These are phyloP conservation scores for Puccinia novopanici DNA, from an alignment of 1,284 basidiomycete species.

Conservation along the genomic window DNA sequence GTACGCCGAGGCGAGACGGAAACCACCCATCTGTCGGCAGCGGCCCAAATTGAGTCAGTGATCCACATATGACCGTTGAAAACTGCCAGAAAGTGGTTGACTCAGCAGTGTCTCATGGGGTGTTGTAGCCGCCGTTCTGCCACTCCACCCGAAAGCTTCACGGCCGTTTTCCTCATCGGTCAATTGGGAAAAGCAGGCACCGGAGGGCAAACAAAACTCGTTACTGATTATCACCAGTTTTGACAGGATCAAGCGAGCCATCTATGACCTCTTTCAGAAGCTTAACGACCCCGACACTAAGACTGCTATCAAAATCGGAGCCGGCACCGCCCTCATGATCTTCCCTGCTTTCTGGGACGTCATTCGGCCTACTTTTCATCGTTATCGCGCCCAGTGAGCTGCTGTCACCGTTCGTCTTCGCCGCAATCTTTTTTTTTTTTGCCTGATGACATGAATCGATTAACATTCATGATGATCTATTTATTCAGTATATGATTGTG, in stretches of 20 bases:
- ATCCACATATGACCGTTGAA: background rate
- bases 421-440: conserved; percentile 3
- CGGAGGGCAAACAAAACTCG: conserved; percentile 32
- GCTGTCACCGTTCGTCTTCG: conserved; percentile 52
- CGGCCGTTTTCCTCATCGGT: conserved; percentile 1
- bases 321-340: conserved; percentile 56
- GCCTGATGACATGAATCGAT: background rate
- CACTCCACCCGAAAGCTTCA: conserved; percentile 25
- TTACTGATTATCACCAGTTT: background rate
- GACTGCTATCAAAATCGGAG: conserved; percentile 58
- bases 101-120: background rate
- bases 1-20: background rate
- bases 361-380: conserved; percentile 56
- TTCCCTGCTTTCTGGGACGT: conserved; percentile 56
- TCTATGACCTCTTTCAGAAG: conserved; percentile 49
- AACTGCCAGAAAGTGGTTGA: background rate
- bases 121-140: conserved; percentile 30
- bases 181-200: background rate
- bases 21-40: conserved; percentile 17
- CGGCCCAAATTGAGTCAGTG: conserved; percentile 41
- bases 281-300: conserved; percentile 56
- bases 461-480: background rate
- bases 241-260: conserved; percentile 17
- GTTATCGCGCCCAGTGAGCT: conserved; percentile 58
- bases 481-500: conserved; percentile 44